Conservation (phyloP, 305 asterid genomes). For the Fraxinus dipetala region DNA sequence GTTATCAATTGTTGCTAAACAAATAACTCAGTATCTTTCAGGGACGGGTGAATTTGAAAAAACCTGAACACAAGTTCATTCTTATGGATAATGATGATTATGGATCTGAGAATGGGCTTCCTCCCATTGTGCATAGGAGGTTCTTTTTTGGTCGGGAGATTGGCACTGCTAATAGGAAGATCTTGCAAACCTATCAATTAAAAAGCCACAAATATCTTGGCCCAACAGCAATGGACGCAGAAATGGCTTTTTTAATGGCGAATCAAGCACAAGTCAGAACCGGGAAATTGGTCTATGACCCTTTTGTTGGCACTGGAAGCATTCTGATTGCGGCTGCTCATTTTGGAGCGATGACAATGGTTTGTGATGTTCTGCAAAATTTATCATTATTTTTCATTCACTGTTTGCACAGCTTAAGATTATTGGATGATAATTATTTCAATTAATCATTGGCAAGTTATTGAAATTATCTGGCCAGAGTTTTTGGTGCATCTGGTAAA, state of each 20-base stretch:
- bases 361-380: conserved; percentile 34
- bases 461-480: not conserved
- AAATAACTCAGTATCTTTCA: conserved; percentile 28
- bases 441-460: not conserved
- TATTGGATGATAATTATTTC: not conserved
- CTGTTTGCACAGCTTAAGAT: not conserved
- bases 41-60: conserved; percentile 80
- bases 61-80: conserved; percentile 73
- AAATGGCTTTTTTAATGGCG: conserved; percentile 98
- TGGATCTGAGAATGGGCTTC: conserved; percentile 81
- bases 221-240: conserved; percentile 99
- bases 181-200: conserved; percentile 85
- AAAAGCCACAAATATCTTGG: conserved; percentile 96
- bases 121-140: conserved; percentile 62
- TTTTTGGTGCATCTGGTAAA: not conserved
- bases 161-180: conserved; percentile 81
- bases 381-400: not conserved
- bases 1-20: not conserved
- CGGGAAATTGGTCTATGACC: conserved; percentile 89
- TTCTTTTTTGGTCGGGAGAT: conserved; percentile 86
- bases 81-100: conserved; percentile 79
- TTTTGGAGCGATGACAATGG: conserved; percentile 99
- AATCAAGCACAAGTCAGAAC: conserved; percentile 86
- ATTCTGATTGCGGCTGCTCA: conserved; percentile 93
- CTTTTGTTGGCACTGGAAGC: conserved; percentile 99